phyloP scores from a whole-genome alignment of 352 stramenopile species.

The Ochromonadaceae sp. region DNA sequence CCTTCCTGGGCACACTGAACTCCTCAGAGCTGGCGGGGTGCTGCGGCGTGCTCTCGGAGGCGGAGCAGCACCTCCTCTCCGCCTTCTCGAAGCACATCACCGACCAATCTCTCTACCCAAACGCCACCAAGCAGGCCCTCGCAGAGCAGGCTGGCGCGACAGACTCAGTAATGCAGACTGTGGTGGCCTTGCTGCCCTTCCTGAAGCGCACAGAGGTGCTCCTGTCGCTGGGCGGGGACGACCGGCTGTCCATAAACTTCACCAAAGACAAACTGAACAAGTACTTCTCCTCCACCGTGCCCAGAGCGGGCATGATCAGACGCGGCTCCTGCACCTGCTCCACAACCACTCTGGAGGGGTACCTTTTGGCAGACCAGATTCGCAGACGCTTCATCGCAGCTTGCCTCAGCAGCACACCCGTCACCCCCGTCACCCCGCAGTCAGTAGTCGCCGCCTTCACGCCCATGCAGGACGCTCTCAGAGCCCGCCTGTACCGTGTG shows the following conservation, averaged over 20 bases:
- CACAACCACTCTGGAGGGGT: slow-evolving; percentile 44
- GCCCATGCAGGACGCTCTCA: slow-evolving; percentile 15
- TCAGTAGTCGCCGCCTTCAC: slow-evolving; percentile 7
- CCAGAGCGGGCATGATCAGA: slow-evolving; percentile 39
- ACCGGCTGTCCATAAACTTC: slow-evolving; percentile 53
- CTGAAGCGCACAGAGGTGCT: slow-evolving; percentile 36
- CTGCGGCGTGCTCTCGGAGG: too few relatives aligned
- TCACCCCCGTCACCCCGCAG: slow-evolving; percentile 5
- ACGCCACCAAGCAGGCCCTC: slow-evolving; percentile 44
- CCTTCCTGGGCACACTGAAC: too few relatives aligned
- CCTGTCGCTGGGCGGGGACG: slow-evolving; percentile 57
- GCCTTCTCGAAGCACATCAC: too few relatives aligned
- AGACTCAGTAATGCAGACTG: slow-evolving; percentile 54
- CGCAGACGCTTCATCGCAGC: slow-evolving; percentile 54
- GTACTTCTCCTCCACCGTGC: slow-evolving; percentile 60
- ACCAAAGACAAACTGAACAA: slow-evolving; percentile 55
- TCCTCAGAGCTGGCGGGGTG: too few relatives aligned
- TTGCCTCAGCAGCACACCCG: slow-evolving; percentile 31
- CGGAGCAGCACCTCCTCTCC: too few relatives aligned
- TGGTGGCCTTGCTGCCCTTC: slow-evolving; percentile 43
- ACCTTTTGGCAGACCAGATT: slow-evolving; percentile 45
- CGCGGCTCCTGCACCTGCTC: slow-evolving; percentile 63
- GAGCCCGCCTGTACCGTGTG: too few relatives aligned
- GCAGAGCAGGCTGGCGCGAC: slow-evolving; percentile 62
- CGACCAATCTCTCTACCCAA: too few relatives aligned